Evolutionary conservation across 2,329 filamentous ascomycete species (phyloP).

Genomic region (Lecanoromycetidae sp.): DNA sequence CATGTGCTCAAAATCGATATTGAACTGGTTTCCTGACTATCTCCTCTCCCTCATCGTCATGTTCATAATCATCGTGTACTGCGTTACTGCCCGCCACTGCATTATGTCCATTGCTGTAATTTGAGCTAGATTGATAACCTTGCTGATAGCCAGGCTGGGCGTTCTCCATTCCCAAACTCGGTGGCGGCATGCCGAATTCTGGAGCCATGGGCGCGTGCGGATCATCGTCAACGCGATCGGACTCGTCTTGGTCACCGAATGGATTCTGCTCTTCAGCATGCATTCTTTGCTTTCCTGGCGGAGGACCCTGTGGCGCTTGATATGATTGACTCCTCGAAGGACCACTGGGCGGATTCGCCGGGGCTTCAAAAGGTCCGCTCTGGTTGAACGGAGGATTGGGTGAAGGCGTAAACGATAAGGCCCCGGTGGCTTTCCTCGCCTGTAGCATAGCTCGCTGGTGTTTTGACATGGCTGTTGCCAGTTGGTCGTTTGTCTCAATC

Average conservation of each 20-base stretch:
- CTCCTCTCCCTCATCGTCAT: slow-evolving; percentile 1
- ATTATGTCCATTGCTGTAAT: slow-evolving; percentile 18
- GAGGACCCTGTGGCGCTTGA: slow-evolving; percentile 2
- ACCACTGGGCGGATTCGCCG: neutral
- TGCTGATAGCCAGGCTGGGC: slow-evolving; percentile 15
- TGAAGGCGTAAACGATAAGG: slow-evolving; percentile 16
- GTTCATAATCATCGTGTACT: slow-evolving; percentile 15
- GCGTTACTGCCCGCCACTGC: slow-evolving; percentile 17
- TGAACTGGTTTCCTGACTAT: slow-evolving; percentile 11
- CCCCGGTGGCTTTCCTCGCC: slow-evolving; percentile 37
- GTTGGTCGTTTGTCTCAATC: slow-evolving; percentile 87
- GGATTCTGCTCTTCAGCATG: slow-evolving; percentile 6
- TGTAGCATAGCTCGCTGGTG: slow-evolving; percentile 67
- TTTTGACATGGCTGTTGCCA: slow-evolving; percentile 68
- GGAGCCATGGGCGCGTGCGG: slow-evolving; percentile 11
- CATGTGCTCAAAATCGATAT: slow-evolving; percentile 14
- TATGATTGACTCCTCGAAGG: neutral
- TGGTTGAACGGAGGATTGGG: slow-evolving; percentile 10
- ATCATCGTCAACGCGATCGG: neutral
- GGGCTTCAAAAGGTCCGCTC: slow-evolving; percentile 8
- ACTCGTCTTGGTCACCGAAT: slow-evolving; percentile 9
- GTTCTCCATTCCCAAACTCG: slow-evolving; percentile 10
- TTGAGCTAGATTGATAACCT: slow-evolving; percentile 16
- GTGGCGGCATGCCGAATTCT: slow-evolving; percentile 11
- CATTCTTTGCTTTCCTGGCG: neutral